Conservation (phyloP, 139 green algal species). For the Chlamydomonas sp. region DNA sequence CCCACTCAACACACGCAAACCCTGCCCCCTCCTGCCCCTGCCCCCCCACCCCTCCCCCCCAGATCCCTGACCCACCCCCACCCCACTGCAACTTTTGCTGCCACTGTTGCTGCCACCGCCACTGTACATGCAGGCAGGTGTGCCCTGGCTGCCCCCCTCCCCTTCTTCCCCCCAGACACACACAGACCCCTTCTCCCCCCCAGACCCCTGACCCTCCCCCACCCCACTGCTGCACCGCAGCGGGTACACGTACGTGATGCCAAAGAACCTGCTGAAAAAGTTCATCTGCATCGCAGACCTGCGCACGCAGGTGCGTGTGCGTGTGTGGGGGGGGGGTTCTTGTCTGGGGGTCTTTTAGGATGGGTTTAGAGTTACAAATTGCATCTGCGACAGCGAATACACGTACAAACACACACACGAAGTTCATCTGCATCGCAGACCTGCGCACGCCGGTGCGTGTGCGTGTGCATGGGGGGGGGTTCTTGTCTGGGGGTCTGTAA, state of each 20-base stretch:
- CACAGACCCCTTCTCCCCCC: background rate
- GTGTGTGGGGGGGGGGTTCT: too few species aligned
- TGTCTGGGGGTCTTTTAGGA: too few species aligned
- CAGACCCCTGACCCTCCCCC: background rate
- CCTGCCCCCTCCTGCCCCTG: background rate
- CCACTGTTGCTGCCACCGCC: background rate
- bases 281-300: constrained; percentile 98
- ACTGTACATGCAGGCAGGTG: background rate
- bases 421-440: constrained; percentile 98
- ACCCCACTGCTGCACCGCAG: too few species aligned
- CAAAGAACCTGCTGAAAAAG: constrained; percentile 99
- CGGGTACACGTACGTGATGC: constrained; percentile 95
- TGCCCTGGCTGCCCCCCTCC: background rate
- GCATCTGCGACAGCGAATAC: constrained; percentile 62
- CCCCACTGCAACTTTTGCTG: background rate
- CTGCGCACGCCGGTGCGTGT: constrained; percentile 97
- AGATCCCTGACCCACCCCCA: background rate
- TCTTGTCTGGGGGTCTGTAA: too few species aligned
- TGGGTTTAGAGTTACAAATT: too few species aligned
- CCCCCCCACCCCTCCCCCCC: background rate
- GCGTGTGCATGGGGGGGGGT: too few species aligned
- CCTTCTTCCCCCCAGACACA: background rate
- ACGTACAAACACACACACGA: constrained; percentile 98
- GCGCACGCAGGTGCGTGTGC: too few species aligned
- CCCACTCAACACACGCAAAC: too few species aligned